phyloP scores from a whole-genome alignment of 306 rosid genomes.

The Quercus aquifolioides region DNA sequence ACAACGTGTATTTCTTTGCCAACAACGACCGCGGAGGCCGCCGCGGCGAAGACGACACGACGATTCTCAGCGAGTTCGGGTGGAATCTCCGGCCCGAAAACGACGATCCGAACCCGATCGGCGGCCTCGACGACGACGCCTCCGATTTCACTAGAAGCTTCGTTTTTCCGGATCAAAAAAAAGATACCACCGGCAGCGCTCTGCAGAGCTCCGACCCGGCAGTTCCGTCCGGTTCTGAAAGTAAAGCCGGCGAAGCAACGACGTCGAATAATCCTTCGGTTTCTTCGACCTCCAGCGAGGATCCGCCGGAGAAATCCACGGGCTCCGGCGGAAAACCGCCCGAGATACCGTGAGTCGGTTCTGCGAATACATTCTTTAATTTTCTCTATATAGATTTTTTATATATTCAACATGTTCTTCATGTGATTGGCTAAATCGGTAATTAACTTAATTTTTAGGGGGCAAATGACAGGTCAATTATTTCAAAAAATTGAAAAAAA shows the following conservation, averaged over 20 bases:
- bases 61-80: slow-evolving; percentile 62
- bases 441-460: slow-evolving; percentile 25
- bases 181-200: background rate
- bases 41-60: slow-evolving; percentile 19
- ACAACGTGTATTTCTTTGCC: slow-evolving; percentile 36
- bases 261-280: slow-evolving; percentile 59
- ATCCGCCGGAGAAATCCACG: slow-evolving; percentile 67
- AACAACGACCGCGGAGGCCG: slow-evolving; percentile 27
- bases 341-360: slow-evolving; percentile 82
- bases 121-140: slow-evolving; percentile 16
- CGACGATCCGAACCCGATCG: slow-evolving; percentile 33
- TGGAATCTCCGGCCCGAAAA: slow-evolving; percentile 49
- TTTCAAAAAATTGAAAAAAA: background rate
- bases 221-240: slow-evolving; percentile 26
- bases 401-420: background rate
- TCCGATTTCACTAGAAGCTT: slow-evolving; percentile 28
- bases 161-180: background rate
- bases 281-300: slow-evolving; percentile 86
- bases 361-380: background rate
- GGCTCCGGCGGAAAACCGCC: slow-evolving; percentile 62
- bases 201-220: slow-evolving; percentile 23
- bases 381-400: background rate
- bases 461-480: background rate
- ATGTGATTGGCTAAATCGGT: slow-evolving; percentile 14
- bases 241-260: slow-evolving; percentile 7